phyloP scores from a whole-genome alignment of 352 stramenopile species.

The Phytophthora gonapodyides region DNA sequence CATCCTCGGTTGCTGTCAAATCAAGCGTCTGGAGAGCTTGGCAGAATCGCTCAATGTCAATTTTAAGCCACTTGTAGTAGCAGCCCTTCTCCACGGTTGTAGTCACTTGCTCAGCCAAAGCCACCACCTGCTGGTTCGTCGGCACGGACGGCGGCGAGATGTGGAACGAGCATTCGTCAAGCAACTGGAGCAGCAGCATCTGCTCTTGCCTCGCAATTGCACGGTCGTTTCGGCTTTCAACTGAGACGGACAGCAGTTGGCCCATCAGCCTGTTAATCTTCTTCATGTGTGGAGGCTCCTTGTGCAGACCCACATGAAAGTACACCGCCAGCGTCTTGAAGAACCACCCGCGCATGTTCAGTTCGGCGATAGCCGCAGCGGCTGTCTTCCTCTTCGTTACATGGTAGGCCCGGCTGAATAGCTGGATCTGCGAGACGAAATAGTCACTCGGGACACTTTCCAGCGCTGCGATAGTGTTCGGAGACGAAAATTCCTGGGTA shows the following conservation, averaged over 20 bases:
- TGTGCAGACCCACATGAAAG: conserved; percentile 70
- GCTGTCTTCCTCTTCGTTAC: conserved; percentile 45
- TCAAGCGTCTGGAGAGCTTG: conserved; percentile 64
- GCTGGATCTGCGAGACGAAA: conserved; percentile 67
- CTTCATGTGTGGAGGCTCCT: conserved; percentile 74
- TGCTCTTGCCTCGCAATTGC: conserved; percentile 48
- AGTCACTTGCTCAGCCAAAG: conserved; percentile 69
- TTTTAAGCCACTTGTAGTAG: conserved; percentile 84
- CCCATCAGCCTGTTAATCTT: conserved; percentile 68
- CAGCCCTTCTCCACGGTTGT: conserved; percentile 51
- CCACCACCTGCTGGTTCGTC: conserved; percentile 70
- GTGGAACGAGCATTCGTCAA: conserved; percentile 71
- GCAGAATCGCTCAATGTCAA: conserved; percentile 79
- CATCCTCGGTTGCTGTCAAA: conserved; percentile 45
- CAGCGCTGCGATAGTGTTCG: conserved; percentile 51
- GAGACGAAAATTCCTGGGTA: conserved; percentile 71
- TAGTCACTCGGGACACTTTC: conserved; percentile 69
- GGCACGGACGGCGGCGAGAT: conserved; percentile 64
- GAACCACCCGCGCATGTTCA: conserved; percentile 87
- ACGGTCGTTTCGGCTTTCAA: conserved; percentile 24
- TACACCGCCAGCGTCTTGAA: conserved; percentile 83
- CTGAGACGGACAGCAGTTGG: conserved; percentile 44
- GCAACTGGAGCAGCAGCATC: conserved; percentile 71
- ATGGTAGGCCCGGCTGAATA: conserved; percentile 58
- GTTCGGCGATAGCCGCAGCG: conserved; percentile 47